Conservation (phyloP, 768 basidiomycete genomes). For the Rhizopogon sp. region DNA sequence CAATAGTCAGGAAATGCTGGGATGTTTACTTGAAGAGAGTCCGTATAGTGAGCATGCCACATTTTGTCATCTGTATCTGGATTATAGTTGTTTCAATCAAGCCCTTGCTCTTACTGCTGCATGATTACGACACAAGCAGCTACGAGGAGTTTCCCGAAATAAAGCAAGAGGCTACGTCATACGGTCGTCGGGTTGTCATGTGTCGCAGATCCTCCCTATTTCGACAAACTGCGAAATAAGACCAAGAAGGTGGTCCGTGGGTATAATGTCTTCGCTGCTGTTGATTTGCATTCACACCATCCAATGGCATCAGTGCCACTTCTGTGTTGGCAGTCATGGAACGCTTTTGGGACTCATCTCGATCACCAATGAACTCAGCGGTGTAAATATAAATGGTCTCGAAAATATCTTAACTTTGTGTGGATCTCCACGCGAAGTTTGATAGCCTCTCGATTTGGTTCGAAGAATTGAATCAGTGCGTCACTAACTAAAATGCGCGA, state of each 20-base stretch:
- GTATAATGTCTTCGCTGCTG: background rate
- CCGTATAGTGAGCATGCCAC: too few species aligned
- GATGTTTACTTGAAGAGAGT: background rate
- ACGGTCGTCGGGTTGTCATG: background rate
- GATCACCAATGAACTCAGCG: conserved; percentile 20
- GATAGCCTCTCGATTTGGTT: too few species aligned
- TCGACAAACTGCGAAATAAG: background rate
- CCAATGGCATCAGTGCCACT: background rate
- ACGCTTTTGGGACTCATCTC: conserved; percentile 4
- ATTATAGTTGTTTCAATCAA: background rate
- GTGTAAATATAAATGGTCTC: conserved; percentile 18
- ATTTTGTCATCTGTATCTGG: too few species aligned
- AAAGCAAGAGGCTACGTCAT: too few species aligned
- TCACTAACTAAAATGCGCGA: too few species aligned
- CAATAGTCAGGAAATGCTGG: background rate
- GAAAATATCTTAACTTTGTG: conserved; percentile 9
- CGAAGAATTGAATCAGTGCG: too few species aligned
- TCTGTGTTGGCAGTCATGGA: conserved; percentile 16
- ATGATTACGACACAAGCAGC: background rate
- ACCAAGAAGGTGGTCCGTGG: background rate
- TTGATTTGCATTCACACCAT: background rate
- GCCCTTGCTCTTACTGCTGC: conserved; percentile 20
- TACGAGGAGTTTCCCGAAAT: too few species aligned
- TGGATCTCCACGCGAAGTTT: too few species aligned
- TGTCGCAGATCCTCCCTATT: too few species aligned